A percentile compares a stretch with the other conserved stretches of the same genome.
These are phyloP conservation scores for Monosporozyma yasuniensis DNA, from an alignment of 805 yeast species.

Conservation along the genomic window DNA sequence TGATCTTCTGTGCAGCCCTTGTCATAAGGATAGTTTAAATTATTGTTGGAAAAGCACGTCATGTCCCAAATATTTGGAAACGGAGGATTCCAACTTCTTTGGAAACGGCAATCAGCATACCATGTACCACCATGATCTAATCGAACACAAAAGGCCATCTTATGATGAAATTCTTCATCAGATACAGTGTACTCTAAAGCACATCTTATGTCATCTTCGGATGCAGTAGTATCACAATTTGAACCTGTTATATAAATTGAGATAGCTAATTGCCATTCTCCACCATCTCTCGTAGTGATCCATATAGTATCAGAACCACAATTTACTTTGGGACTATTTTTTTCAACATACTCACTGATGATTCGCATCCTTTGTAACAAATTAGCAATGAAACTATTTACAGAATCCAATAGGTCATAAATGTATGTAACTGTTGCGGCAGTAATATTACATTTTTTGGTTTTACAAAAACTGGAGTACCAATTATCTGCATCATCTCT, in stretches of 20 bases:
- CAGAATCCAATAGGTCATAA: background rate
- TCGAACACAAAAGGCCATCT: slow-evolving; percentile 4
- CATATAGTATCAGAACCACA: slow-evolving; percentile 3
- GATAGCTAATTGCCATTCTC: slow-evolving; percentile 6
- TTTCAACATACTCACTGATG: background rate
- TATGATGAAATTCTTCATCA: slow-evolving; percentile 3
- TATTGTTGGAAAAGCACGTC: background rate
- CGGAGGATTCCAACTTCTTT: slow-evolving; percentile 1
- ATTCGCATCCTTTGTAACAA: background rate
- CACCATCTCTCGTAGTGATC: slow-evolving; percentile 4
- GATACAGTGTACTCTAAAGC: background rate
- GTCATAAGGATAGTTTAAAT: background rate
- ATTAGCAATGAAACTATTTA: background rate
- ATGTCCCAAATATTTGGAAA: slow-evolving; percentile 4
- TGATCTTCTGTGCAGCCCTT: background rate
- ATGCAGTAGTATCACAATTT: slow-evolving; percentile 7
- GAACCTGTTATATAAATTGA: slow-evolving; percentile 2
- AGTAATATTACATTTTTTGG: background rate
- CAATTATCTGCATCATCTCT: background rate
- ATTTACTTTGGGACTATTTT: background rate
- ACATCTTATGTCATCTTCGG: background rate
- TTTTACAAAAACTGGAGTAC: background rate
- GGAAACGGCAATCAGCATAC: slow-evolving; percentile 4
- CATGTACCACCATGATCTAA: slow-evolving; percentile 5
- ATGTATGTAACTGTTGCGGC: background rate